These are phyloP conservation scores for Umbelopsis vinacea DNA, from an alignment of 192 early-diverging fungal genomes.

Conservation along the genomic window DNA sequence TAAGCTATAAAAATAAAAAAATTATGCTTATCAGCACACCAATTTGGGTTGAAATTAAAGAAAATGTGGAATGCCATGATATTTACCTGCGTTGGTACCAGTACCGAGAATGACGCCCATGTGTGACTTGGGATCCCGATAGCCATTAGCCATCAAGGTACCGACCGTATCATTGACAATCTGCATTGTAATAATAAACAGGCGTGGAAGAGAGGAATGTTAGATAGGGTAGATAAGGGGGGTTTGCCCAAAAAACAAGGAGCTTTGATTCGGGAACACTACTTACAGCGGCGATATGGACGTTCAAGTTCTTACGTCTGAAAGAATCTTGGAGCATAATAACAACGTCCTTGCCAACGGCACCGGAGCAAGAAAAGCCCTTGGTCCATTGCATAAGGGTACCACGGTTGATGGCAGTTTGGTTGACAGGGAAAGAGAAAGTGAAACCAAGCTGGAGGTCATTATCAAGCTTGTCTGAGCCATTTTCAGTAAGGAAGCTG, in stretches of 20 bases:
- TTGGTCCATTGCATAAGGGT: conserved; percentile 84
- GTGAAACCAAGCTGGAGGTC: conserved; percentile 84
- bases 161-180: conserved; percentile 98
- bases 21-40: neutral
- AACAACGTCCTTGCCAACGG: conserved; percentile 79
- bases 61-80: conserved; percentile 15
- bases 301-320: conserved; percentile 69
- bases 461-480: conserved; percentile 51
- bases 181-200: conserved; percentile 1
- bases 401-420: conserved; percentile 75
- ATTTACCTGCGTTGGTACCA: conserved; percentile 74
- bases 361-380: conserved; percentile 79
- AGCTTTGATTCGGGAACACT: too few species aligned
- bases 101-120: conserved; percentile 95
- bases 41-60: neutral
- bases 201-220: neutral
- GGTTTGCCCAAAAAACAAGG: neutral
- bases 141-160: conserved; percentile 85
- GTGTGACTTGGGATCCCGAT: conserved; percentile 76
- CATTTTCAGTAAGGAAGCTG: conserved; percentile 68
- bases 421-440: conserved; percentile 93
- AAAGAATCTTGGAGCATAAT: conserved; percentile 82
- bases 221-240: conserved; percentile 6
- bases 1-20: conserved; percentile 37
- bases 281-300: conserved; percentile 60